Conservation (phyloP, 495 filamentous ascomycete species). For the Hypoxylon fragiforme region DNA sequence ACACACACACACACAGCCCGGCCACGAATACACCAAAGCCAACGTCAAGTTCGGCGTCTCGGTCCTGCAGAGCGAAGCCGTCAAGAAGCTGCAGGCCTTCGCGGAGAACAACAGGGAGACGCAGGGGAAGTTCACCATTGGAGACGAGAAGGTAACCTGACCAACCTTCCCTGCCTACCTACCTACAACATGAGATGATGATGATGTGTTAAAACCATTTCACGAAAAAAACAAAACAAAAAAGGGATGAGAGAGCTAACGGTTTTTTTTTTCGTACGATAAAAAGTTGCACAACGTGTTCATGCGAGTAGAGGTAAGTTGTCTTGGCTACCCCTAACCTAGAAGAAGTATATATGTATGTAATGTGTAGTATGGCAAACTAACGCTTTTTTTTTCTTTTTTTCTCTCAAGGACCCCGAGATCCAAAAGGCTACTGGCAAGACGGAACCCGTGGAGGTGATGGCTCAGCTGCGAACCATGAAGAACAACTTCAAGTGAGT, state of each 20-base stretch:
- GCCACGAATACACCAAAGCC: constrained; percentile 95
- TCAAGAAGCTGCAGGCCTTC: constrained; percentile 76
- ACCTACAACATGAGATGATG: too few species aligned
- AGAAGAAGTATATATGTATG: too few species aligned
- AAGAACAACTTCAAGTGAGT: constrained; percentile 83
- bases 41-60: constrained; percentile 86
- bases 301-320: constrained; percentile 81
- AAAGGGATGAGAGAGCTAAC: too few species aligned
- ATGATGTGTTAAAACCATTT: too few species aligned
- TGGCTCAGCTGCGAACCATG: constrained; percentile 85
- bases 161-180: too few species aligned
- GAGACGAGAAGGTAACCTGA: constrained; percentile 83
- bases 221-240: too few species aligned
- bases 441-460: constrained; percentile 81
- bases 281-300: constrained; percentile 91
- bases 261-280: too few species aligned
- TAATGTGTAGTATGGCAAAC: neutral
- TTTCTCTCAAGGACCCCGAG: constrained; percentile 66
- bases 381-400: too few species aligned
- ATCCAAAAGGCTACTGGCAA: constrained; percentile 85
- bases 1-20: too few species aligned
- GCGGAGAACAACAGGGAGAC: constrained; percentile 81
- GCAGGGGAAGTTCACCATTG: constrained; percentile 95
- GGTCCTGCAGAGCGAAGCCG: constrained; percentile 71
- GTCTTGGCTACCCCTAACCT: neutral